A percentile compares a stretch with the other conserved stretches of the same genome.
Conservation (phyloP, 2,329 filamentous ascomycete genomes). For the Myriosclerotinia curreyana region DNA sequence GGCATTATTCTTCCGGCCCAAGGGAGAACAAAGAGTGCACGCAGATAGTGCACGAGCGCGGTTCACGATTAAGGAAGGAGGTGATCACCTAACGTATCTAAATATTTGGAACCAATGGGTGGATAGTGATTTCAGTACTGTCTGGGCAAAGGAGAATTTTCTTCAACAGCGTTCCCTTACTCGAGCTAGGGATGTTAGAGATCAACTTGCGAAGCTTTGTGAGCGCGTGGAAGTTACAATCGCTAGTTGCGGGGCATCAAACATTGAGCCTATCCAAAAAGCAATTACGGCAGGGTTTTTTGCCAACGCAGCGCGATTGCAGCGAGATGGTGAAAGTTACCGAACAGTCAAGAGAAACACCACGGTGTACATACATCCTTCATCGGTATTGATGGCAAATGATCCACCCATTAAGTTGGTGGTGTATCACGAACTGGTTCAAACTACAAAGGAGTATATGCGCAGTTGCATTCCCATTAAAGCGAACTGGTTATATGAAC, state of each 20-base stretch:
- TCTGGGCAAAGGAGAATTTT: constrained; percentile 93
- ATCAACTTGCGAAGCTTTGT: constrained; percentile 88
- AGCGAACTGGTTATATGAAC: constrained; percentile 78
- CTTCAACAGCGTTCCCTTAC: constrained; percentile 87
- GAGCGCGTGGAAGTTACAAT: constrained; percentile 84
- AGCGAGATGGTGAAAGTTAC: constrained; percentile 82
- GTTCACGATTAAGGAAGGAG: constrained; percentile 87
- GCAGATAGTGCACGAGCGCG: constrained; percentile 85
- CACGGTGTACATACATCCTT: constrained; percentile 89
- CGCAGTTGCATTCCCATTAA: constrained; percentile 81
- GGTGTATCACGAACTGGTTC: constrained; percentile 79
- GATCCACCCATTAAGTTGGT: constrained; percentile 78
- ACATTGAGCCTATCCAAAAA: constrained; percentile 78
- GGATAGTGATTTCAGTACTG: constrained; percentile 80
- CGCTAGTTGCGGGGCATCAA: constrained; percentile 64
- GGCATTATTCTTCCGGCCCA: constrained; percentile 88
- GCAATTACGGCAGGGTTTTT: constrained; percentile 92
- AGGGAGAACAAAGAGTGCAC: constrained; percentile 88
- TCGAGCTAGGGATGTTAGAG: constrained; percentile 83
- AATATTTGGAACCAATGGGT: constrained; percentile 97
- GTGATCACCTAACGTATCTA: constrained; percentile 82
- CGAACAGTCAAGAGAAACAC: constrained; percentile 87
- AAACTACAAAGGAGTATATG: constrained; percentile 91
- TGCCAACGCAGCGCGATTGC: constrained; percentile 81
- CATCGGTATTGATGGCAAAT: constrained; percentile 72